A percentile compares a stretch with the other conserved stretches of the same genome.
These are phyloP conservation scores for Xylariomycetidae sp. DNA, from an alignment of 2,329 filamentous ascomycete genomes.

Conservation along the genomic window DNA sequence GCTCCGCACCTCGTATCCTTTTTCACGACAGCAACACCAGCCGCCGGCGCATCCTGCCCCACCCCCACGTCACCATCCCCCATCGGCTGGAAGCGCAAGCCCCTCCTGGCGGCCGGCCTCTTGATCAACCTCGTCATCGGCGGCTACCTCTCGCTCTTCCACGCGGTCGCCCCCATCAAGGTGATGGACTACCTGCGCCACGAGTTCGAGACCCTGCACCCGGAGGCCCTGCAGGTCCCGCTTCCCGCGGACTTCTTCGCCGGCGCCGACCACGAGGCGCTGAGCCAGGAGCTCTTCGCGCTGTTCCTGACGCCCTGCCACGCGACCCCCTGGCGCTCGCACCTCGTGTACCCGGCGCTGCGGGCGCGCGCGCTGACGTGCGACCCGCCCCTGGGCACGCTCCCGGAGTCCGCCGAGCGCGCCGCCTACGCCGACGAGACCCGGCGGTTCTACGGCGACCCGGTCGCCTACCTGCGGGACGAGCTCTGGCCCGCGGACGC, in stretches of 20 bases:
- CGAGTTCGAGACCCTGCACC: constrained; percentile 60
- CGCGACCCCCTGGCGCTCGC: constrained; percentile 89
- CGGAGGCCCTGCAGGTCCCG: constrained; percentile 30
- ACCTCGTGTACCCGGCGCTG: constrained; percentile 71
- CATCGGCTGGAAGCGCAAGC: constrained; percentile 44
- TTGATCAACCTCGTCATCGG: constrained; percentile 66
- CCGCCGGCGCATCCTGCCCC: constrained; percentile 22
- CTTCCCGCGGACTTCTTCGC: constrained; percentile 19
- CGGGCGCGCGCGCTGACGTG: constrained; percentile 82
- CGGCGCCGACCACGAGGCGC: constrained; percentile 19
- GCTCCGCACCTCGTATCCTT: constrained; percentile 63
- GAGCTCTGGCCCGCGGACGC: constrained; percentile 44
- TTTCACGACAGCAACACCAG: constrained; percentile 45
- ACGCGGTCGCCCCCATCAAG: constrained; percentile 74
- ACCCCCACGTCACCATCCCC: no score
- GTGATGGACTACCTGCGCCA: constrained; percentile 72
- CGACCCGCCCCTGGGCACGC: constrained; percentile 74
- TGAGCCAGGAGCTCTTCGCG: constrained; percentile 51
- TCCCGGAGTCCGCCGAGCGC: constrained; percentile 56
- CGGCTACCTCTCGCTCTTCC: constrained; percentile 67
- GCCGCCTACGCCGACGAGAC: constrained; percentile 78
- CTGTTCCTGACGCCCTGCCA: constrained; percentile 95
- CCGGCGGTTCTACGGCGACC: constrained; percentile 77
- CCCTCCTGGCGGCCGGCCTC: constrained; percentile 55
- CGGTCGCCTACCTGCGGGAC: constrained; percentile 49